These are phyloP conservation scores for Zygnema circumcarinatum DNA, from an alignment of 139 green algal genomes.

Conservation along the genomic window DNA sequence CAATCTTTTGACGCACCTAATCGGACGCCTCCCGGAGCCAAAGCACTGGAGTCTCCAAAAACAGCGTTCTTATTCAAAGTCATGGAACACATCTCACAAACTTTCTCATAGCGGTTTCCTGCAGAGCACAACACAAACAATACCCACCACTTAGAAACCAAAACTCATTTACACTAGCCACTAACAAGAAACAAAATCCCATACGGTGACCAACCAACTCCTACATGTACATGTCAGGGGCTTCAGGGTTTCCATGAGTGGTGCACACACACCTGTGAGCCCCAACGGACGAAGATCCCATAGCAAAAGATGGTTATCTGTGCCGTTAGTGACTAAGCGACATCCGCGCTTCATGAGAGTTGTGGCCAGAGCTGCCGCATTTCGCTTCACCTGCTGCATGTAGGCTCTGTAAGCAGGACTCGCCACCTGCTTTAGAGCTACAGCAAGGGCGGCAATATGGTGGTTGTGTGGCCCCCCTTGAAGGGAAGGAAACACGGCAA, in stretches of 20 bases:
- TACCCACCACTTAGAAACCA: neutral
- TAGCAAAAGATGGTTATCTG: constrained; percentile 88
- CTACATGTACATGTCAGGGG: neutral
- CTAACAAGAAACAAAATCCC: neutral
- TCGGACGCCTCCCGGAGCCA: constrained; percentile 81
- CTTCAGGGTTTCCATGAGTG: neutral
- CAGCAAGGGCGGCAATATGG: constrained; percentile 84
- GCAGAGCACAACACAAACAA: constrained; percentile 13
- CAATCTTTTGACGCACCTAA: too few species aligned
- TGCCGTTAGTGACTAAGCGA: constrained; percentile 83
- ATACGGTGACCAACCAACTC: too few species aligned
- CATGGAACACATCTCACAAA: constrained; percentile 84
- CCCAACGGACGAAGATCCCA: constrained; percentile 85
- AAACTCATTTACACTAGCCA: neutral
- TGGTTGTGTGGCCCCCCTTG: constrained; percentile 91
- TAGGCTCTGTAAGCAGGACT: constrained; percentile 39
- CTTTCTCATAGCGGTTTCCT: constrained; percentile 77
- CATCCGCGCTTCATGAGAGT: constrained; percentile 75
- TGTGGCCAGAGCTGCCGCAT: constrained; percentile 72
- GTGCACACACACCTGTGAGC: constrained; percentile 79
- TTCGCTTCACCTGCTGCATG: constrained; percentile 74
- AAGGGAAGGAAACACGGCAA: constrained; percentile 85
- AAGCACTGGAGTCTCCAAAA: constrained; percentile 79
- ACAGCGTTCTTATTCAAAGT: constrained; percentile 93
- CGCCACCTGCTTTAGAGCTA: constrained; percentile 77